A percentile compares a stretch with the other conserved stretches of the same genome.
Conservation (phyloP, 2,329 filamentous ascomycete genomes). For the Fusarium piperis region DNA sequence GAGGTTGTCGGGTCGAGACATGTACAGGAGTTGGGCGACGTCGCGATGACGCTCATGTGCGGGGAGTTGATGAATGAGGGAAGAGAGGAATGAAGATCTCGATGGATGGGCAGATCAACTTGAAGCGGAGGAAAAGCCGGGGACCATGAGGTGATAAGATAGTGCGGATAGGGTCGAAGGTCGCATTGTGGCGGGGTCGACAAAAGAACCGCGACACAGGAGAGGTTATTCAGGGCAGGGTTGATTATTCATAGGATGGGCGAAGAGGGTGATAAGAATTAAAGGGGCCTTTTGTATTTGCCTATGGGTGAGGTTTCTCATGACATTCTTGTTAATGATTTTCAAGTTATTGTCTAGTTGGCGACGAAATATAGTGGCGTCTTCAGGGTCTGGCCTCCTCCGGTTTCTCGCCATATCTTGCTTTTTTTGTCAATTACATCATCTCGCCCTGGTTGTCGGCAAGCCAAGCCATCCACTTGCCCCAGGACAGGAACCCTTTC, state of each 20-base stretch:
- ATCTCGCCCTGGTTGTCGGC: slow-evolving; percentile 6
- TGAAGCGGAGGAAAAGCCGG: slow-evolving; percentile 15
- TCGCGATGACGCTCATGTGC: slow-evolving; percentile 32
- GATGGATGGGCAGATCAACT: slow-evolving; percentile 27
- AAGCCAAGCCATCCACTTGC: not conserved
- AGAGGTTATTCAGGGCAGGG: slow-evolving; percentile 9
- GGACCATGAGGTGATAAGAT: slow-evolving; percentile 29
- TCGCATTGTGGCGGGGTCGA: slow-evolving; percentile 34
- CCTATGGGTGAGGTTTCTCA: not conserved
- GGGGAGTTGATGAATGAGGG: slow-evolving; percentile 15
- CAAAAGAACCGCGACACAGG: slow-evolving; percentile 31
- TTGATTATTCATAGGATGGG: not conserved
- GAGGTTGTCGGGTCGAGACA: slow-evolving; percentile 18
- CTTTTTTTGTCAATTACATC: slow-evolving; percentile 35
- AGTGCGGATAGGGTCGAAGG: slow-evolving; percentile 5
- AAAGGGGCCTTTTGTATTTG: not conserved
- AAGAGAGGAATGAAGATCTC: slow-evolving; percentile 28
- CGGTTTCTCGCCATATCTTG: not conserved
- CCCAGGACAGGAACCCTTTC: slow-evolving; percentile 16
- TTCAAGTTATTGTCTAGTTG: not conserved
- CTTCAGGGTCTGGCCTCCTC: slow-evolving; percentile 17
- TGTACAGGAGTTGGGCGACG: slow-evolving; percentile 20
- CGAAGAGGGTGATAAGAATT: not conserved
- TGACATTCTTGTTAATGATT: not conserved
- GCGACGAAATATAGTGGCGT: not conserved